Percentiles rank a stretch among this genome's conserved stretches.
Evolutionary conservation across 306 rosid species (phyloP).

Genomic region (Quercus glauca): DNA sequence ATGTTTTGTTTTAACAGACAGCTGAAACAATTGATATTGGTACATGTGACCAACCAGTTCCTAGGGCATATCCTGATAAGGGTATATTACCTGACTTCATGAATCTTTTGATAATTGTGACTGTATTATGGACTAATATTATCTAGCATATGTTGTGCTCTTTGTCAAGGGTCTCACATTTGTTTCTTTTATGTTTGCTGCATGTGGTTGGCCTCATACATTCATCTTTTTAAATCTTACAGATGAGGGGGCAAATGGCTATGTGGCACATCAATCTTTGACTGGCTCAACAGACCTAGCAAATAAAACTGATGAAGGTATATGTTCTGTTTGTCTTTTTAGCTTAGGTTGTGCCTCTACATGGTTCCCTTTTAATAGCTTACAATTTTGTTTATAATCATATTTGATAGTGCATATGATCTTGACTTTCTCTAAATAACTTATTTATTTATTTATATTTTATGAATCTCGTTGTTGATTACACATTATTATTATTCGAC

Average conservation of each 20-base stretch:
- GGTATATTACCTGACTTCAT: slow-evolving; percentile 44
- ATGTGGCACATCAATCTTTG: slow-evolving; percentile 41
- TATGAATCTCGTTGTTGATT: too few relatives aligned
- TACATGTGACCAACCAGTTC: slow-evolving; percentile 89
- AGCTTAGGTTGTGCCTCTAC: background rate
- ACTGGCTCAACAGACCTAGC: slow-evolving; percentile 41
- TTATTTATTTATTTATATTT: too few relatives aligned
- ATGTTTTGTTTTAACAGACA: slow-evolving; percentile 39
- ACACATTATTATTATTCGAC: too few relatives aligned
- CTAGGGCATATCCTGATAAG: slow-evolving; percentile 80
- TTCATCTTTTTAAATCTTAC: slow-evolving; percentile 34
- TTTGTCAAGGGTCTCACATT: background rate
- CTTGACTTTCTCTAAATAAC: background rate
- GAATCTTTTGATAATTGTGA: slow-evolving; percentile 11
- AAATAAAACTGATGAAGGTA: slow-evolving; percentile 70
- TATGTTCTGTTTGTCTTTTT: slow-evolving; percentile 8
- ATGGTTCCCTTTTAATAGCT: background rate
- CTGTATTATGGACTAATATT: background rate
- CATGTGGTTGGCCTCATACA: slow-evolving; percentile 5
- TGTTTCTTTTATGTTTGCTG: background rate
- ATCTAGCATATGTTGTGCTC: background rate
- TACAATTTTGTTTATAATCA: slow-evolving; percentile 7
- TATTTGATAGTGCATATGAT: slow-evolving; percentile 1
- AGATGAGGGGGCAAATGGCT: slow-evolving; percentile 69
- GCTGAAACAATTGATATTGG: slow-evolving; percentile 85